Evolutionary conservation across 257 asterid species (phyloP).

Genomic region (Solanum tarapatanum): DNA sequence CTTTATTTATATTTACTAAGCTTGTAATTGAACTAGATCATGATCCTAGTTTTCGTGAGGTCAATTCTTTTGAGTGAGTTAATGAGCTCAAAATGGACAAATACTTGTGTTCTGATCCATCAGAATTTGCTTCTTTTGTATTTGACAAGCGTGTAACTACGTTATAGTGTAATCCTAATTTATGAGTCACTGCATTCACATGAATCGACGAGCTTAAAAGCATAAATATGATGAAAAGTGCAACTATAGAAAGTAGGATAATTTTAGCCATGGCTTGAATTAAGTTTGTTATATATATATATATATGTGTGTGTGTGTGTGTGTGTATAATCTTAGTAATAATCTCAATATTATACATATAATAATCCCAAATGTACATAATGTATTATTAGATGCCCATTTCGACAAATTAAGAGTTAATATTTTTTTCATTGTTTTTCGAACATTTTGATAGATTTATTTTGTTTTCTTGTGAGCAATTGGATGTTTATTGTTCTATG

Average conservation of each 20-base stretch:
- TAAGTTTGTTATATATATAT: not conserved
- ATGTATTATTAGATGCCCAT: not conserved
- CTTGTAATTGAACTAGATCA: not conserved
- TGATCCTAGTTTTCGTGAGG: not conserved
- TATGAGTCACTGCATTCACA: not conserved
- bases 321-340: not conserved
- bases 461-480: not conserved
- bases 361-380: not conserved
- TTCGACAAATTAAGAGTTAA: not conserved
- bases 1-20: not conserved
- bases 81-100: not conserved
- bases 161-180: not conserved
- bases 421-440: not conserved
- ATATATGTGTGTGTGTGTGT: too few species aligned
- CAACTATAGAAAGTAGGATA: not conserved
- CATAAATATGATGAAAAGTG: not conserved
- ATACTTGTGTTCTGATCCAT: not conserved
- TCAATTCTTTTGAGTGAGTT: not conserved
- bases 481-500: not conserved
- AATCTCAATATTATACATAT: not conserved
- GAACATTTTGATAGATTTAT: not conserved
- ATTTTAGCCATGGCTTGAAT: not conserved
- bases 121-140: not conserved
- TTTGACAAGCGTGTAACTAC: not conserved
- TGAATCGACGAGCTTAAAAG: not conserved